Evolutionary conservation across 176 grass and related monocot genomes (phyloP), one percentile per base, ranked within the genome.

Genomic region (Olyra latifolia): DNA sequence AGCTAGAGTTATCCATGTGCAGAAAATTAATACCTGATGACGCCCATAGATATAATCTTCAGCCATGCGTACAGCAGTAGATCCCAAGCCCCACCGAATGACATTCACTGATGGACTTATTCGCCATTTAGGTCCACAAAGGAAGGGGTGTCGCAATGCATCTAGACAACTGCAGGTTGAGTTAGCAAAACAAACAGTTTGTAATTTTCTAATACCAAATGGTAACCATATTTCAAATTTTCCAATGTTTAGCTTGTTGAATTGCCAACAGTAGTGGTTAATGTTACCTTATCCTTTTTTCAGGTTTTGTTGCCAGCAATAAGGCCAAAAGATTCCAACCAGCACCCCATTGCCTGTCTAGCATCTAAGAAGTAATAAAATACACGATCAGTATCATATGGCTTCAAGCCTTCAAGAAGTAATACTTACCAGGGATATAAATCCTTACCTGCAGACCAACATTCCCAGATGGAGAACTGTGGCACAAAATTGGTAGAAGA

Each of bases 1-100:
- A 83, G 42, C 60, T 79, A 50, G 44, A 75, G 22, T 59, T 63
- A 70, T 30, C 10, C 44, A 62, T 79, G 10, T 53, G 35, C 30
- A 69, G 38, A 68, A 66, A 66, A 79, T 32, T 35, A 52, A 75
- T 85, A 98, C 95, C 90, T 95, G 95, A 87, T 91, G 90, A 45
- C 20, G 81, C 22, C 86, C 92, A 84, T 98, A 98, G 56, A 98
- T 98, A 73, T 98, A 95, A 91, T 98, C 95, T 93, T 98, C 92
- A 69, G 95, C 86, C 88, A 98, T 92, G 38, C 78, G 86, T 54
- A 98, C 83, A 84, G 90, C 83, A 85, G 95, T 98, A 60, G 96
- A 98, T 48, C 96, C 92, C 83, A 98, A 82, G 35, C 95, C 88
- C 95, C 95, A 98, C 20, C 88, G 69, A 24, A 95, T 76, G n/a